These are phyloP conservation scores for Amauroascus verrucosus DNA, from an alignment of 2,329 filamentous ascomycete genomes.

Conservation along the genomic window DNA sequence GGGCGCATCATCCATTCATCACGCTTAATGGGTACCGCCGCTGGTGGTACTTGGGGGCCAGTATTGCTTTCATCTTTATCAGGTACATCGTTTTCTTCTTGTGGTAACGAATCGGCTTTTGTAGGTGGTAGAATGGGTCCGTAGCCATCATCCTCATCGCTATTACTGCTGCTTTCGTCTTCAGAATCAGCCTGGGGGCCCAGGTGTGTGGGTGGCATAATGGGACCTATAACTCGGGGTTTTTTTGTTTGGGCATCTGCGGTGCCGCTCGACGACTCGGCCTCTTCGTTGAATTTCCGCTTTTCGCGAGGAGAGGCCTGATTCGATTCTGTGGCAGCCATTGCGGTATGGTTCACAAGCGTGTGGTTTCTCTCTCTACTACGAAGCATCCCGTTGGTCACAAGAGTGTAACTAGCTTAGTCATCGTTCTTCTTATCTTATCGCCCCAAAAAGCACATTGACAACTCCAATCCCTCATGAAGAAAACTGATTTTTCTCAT, in stretches of 20 bases:
- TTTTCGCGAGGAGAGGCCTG: slow-evolving; percentile 2
- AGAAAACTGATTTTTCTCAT: too few relatives aligned
- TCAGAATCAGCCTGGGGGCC: slow-evolving; percentile 27
- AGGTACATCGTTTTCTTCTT: not conserved
- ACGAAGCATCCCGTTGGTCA: too few relatives aligned
- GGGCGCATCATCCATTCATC: slow-evolving; percentile 77
- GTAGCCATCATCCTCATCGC: slow-evolving; percentile 31
- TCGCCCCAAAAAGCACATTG: too few relatives aligned
- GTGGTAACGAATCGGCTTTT: not conserved
- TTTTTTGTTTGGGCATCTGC: slow-evolving; percentile 30
- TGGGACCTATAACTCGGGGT: slow-evolving; percentile 44
- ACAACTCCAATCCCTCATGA: too few relatives aligned
- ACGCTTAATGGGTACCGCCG: slow-evolving; percentile 47
- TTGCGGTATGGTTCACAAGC: not conserved
- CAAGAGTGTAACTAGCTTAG: too few relatives aligned
- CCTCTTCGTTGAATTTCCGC: slow-evolving; percentile 8
- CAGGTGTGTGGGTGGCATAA: slow-evolving; percentile 41
- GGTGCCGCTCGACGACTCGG: not conserved
- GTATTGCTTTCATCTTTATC: slow-evolving; percentile 1
- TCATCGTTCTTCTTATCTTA: too few relatives aligned
- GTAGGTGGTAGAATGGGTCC: slow-evolving; percentile 25
- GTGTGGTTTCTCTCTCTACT: not conserved
- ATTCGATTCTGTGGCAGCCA: not conserved
- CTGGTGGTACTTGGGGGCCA: slow-evolving; percentile 22
- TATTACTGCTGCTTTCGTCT: slow-evolving; percentile 17